Evolutionary conservation across 1,284 basidiomycete genomes (phyloP).

Genomic region (Moesziomyces parantarcticus): DNA sequence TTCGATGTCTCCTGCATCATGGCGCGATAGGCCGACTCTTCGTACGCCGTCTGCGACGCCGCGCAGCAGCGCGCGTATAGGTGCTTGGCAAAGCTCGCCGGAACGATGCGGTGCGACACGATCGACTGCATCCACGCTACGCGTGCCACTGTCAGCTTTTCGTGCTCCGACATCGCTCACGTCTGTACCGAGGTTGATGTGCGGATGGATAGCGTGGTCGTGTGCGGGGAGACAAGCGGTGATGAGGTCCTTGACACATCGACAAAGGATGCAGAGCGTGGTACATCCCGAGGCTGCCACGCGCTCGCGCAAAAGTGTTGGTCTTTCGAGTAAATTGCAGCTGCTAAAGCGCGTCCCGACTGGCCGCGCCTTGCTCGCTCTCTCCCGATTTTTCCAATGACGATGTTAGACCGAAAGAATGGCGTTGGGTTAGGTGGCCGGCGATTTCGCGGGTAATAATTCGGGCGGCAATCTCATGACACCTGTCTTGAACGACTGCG

Average conservation of each 20-base stretch:
- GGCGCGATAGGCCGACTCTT: conserved; percentile 13
- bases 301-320: not conserved
- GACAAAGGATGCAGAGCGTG: not conserved
- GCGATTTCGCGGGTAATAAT: not conserved
- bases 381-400: not conserved
- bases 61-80: conserved; percentile 41
- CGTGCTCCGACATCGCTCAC: conserved; percentile 9
- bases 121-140: conserved; percentile 45
- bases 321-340: not conserved
- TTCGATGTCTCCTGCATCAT: conserved; percentile 29
- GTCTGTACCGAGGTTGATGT: not conserved
- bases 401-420: too few relatives aligned
- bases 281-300: not conserved
- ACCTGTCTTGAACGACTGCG: not conserved
- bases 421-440: too few relatives aligned
- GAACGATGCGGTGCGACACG: conserved; percentile 48
- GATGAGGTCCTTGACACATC: not conserved
- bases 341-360: not conserved
- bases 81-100: conserved; percentile 33
- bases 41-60: conserved; percentile 14
- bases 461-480: not conserved
- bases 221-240: too few relatives aligned
- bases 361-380: too few relatives aligned
- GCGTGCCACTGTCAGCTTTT: conserved; percentile 16
- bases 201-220: not conserved